These are phyloP conservation scores for Blumeria graminis DNA, from an alignment of 2,329 filamentous ascomycete genomes.

Conservation along the genomic window DNA sequence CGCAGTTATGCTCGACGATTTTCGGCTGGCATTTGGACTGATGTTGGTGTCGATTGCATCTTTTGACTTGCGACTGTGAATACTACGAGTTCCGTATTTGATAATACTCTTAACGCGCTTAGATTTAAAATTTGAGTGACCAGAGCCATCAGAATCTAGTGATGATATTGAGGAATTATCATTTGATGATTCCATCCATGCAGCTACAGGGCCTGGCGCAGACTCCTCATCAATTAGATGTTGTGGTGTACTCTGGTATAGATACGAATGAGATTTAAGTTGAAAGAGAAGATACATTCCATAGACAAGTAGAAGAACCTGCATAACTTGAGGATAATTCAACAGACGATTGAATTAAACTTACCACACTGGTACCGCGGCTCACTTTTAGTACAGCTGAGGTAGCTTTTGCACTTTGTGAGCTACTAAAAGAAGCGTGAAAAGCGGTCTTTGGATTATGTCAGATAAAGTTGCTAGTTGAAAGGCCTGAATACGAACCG, in stretches of 20 bases:
- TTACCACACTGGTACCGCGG: constrained; percentile 65
- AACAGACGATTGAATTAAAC: constrained; percentile 12
- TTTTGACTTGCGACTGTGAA: constrained; percentile 49
- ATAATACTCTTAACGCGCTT: constrained; percentile 57
- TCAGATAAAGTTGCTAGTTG: constrained; percentile 1
- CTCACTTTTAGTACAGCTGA: constrained; percentile 57
- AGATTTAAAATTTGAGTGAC: constrained; percentile 45
- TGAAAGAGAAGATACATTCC: constrained; percentile 69
- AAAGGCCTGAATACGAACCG: constrained; percentile 25
- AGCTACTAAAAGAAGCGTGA: constrained; percentile 57
- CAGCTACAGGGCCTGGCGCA: constrained; percentile 60
- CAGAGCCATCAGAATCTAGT: constrained; percentile 34
- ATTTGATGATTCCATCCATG: constrained; percentile 43
- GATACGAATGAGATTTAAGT: constrained; percentile 73
- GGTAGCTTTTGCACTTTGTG: constrained; percentile 29
- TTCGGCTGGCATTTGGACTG: too few relatives aligned
- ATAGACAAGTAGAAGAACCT: constrained; percentile 63
- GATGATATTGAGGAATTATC: constrained; percentile 37
- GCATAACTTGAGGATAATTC: constrained; percentile 2
- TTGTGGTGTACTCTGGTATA: constrained; percentile 82
- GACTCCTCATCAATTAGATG: constrained; percentile 82
- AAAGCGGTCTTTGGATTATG: constrained; percentile 46
- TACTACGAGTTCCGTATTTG: constrained; percentile 39
- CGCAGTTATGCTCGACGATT: too few relatives aligned
- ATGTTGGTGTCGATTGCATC: too few relatives aligned